Evolutionary conservation across 2,329 filamentous ascomycete genomes (phyloP), one percentile per base, ranked within the genome.

Genomic region (Xylariaceae sp.): DNA sequence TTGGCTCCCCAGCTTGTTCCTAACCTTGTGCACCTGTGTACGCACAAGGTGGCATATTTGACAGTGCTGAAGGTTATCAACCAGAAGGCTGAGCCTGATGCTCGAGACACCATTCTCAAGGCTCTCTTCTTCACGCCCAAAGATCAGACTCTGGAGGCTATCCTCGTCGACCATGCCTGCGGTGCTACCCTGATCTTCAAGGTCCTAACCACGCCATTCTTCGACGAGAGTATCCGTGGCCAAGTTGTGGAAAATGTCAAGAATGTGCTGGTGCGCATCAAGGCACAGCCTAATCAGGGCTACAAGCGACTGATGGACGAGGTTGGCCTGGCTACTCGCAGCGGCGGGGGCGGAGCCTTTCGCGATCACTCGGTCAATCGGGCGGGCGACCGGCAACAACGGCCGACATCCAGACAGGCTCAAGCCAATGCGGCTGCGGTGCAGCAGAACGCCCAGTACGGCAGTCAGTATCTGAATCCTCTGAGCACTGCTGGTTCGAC

Each of bases 241-340:
- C 85, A 95, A 50, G 88, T 95, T 15, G 77, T 94, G 5, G 87
- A 94, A 52, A 95, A 88, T 38, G 86, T 98, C 32, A 87, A 90
- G 53, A 86, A 79, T 49, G 88, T 96, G 24, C 72, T 98, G 21
- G 64, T 90, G 21, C 83, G 83, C 51, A 81, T 96, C 60, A 95
- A 95, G 65, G 90, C 88, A 5, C 86, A 94, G 52, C 87, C 92
- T 12, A 83, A 81, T 42, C 92, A 96, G 63, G 92, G 92, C 33
- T 98, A 98, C 67, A 98, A 96, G 71, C 83, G 92, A 33, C 66
- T 98, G 39, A 98, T 98, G 92, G 92, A 98, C 52, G 92, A 98
- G 57, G 92, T 98, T 47, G 89, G 90, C 39, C 65, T 98, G 23
- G 93, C 90, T 5, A 82, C 77, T 18, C 65, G 78, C 27, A 74